Evolutionary conservation across 2,329 filamentous ascomycete genomes (phyloP).

Genomic region (Calonectria ilicicola): DNA sequence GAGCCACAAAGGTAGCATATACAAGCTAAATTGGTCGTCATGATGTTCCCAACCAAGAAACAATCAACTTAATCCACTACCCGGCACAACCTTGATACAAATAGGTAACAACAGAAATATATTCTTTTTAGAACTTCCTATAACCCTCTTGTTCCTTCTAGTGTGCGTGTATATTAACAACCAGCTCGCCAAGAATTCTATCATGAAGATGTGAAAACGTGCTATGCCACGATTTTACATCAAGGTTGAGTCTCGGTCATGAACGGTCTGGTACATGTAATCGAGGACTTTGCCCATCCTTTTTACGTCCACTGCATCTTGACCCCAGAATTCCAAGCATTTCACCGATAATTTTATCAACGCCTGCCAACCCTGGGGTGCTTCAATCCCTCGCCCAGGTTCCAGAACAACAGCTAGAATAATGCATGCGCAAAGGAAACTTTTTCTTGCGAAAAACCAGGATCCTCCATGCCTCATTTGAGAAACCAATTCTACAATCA

Average conservation of each 20-base stretch:
- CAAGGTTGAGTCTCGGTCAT: slow-evolving; percentile 15
- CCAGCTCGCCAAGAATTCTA: too few relatives aligned
- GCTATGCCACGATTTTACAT: neutral
- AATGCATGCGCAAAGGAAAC: slow-evolving; percentile 13
- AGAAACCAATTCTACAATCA: neutral
- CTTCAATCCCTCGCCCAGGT: neutral
- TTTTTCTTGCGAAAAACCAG: slow-evolving; percentile 20
- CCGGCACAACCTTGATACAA: too few relatives aligned
- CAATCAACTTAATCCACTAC: too few relatives aligned
- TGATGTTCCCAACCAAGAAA: too few relatives aligned
- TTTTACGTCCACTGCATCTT: slow-evolving; percentile 4
- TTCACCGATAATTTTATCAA: neutral
- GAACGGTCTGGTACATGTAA: slow-evolving; percentile 3
- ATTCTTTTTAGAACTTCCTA: too few relatives aligned
- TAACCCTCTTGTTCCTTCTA: too few relatives aligned
- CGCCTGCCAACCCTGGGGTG: slow-evolving; percentile 7
- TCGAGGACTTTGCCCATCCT: slow-evolving; percentile 10
- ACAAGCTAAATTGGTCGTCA: too few relatives aligned
- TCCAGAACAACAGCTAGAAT: slow-evolving; percentile 14
- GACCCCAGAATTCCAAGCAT: slow-evolving; percentile 6
- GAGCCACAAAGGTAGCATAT: too few relatives aligned
- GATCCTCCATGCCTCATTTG: slow-evolving; percentile 22
- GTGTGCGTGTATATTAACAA: too few relatives aligned
- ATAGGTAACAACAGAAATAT: too few relatives aligned
- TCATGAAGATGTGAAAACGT: too few relatives aligned